Percentiles rank a stretch among this genome's conserved stretches.
phyloP scores from a whole-genome alignment of 1,284 basidiomycete species.

The Papiliotrema terrestris region DNA sequence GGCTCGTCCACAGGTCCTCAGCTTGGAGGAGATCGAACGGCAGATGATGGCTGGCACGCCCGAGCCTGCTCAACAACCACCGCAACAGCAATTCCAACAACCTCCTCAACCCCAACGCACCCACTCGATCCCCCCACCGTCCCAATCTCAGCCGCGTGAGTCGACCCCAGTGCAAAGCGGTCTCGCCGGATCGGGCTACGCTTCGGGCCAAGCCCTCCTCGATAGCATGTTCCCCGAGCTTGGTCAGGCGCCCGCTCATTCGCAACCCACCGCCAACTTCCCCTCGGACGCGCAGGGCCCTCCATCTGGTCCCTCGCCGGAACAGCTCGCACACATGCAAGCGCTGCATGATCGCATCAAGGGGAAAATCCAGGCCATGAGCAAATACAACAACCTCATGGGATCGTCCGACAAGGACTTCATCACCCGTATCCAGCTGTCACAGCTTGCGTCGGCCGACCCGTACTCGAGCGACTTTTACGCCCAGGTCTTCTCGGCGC shows the following conservation, averaged over 20 bases:
- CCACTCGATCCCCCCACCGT: conserved; percentile 10
- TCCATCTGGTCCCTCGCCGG: conserved; percentile 20
- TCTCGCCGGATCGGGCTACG: conserved; percentile 34
- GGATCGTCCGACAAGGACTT: conserved; percentile 91
- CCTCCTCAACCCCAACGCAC: conserved; percentile 38
- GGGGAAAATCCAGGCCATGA: conserved; percentile 56
- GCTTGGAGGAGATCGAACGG: conserved; percentile 50
- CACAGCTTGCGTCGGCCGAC: conserved; percentile 92
- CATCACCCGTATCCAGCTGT: conserved; percentile 98
- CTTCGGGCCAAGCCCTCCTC: conserved; percentile 37
- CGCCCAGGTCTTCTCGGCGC: conserved; percentile 88
- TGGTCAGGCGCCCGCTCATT: conserved; percentile 17
- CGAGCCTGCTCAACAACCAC: conserved; percentile 9
- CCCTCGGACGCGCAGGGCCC: conserved; percentile 3
- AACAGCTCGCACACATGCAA: conserved; percentile 36
- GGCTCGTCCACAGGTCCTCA: conserved; percentile 33
- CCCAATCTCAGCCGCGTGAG: conserved; percentile 33
- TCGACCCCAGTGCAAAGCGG: conserved; percentile 25
- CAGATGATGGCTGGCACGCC: conserved; percentile 41
- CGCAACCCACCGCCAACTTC: conserved; percentile 14
- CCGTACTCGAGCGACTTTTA: conserved; percentile 98
- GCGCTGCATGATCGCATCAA: conserved; percentile 33
- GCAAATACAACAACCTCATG: conserved; percentile 97
- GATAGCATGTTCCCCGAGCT: conserved; percentile 48
- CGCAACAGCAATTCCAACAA: conserved; percentile 18